phyloP scores from a whole-genome alignment of 371 early-diverging fungal species.

The Nosema muscidifuracis region DNA sequence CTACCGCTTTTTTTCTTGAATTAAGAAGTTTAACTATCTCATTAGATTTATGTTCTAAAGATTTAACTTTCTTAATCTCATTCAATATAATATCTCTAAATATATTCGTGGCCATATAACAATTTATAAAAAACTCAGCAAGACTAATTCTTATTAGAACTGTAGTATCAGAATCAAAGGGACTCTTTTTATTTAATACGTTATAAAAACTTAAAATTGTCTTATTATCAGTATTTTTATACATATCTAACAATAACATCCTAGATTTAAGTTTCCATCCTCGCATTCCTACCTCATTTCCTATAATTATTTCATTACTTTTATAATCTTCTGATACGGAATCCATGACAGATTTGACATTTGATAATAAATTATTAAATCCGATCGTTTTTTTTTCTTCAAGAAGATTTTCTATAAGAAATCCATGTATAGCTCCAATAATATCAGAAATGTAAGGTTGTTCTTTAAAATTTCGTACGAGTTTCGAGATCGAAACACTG shows the following conservation, averaged over 20 bases:
- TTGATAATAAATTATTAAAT: neutral
- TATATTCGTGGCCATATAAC: slow-evolving; percentile 9
- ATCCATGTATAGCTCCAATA: neutral
- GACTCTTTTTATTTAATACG: neutral
- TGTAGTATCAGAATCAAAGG: neutral
- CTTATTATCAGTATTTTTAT: neutral
- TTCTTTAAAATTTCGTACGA: neutral
- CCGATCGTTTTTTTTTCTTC: neutral
- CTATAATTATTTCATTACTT: neutral
- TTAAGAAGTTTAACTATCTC: neutral
- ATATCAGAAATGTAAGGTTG: neutral
- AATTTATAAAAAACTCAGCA: neutral
- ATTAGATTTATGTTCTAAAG: neutral
- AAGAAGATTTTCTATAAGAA: slow-evolving; percentile 7
- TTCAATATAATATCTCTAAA: slow-evolving; percentile 1
- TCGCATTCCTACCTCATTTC: slow-evolving; percentile 4
- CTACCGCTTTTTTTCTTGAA: neutral
- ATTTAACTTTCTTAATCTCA: neutral
- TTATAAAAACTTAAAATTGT: neutral
- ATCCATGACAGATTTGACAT: neutral
- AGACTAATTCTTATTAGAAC: neutral
- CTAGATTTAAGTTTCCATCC: slow-evolving; percentile 2
- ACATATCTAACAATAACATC: neutral
- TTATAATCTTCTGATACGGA: neutral
- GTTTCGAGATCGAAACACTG: neutral